These are phyloP conservation scores for Lachnellula cervina DNA, from an alignment of 2,329 filamentous ascomycete species.

Conservation along the genomic window DNA sequence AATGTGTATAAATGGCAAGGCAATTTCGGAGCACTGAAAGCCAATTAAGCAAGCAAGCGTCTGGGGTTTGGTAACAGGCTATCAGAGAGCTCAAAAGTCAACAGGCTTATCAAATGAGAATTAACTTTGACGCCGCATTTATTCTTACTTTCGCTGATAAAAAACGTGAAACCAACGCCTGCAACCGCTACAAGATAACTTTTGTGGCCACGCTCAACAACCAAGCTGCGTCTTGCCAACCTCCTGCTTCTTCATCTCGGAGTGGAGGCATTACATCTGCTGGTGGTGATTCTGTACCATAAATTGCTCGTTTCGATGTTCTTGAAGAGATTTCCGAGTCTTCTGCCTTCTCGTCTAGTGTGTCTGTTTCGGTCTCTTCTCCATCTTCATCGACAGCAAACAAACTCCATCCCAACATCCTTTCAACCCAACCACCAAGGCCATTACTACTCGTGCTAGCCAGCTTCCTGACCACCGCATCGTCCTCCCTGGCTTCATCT, in stretches of 20 bases:
- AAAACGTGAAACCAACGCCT: too few species aligned
- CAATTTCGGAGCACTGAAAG: too few species aligned
- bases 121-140: too few species aligned
- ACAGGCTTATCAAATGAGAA: too few species aligned
- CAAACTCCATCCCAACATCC: conserved; percentile 54
- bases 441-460: conserved; percentile 49
- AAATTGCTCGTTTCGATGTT: conserved; percentile 18
- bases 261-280: conserved; percentile 45
- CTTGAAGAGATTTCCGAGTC: conserved; percentile 24
- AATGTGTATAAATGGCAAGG: too few species aligned
- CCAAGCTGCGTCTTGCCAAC: conserved; percentile 66
- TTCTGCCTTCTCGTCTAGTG: conserved; percentile 35
- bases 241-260: conserved; percentile 49
- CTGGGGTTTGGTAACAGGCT: too few species aligned
- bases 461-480: conserved; percentile 53
- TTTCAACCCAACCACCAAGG: conserved; percentile 55
- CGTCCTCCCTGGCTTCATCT: conserved; percentile 50
- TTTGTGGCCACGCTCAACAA: conserved; percentile 54
- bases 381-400: conserved; percentile 60
- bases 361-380: conserved; percentile 43
- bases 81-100: too few species aligned
- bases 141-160: too few species aligned
- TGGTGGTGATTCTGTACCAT: conserved; percentile 30
- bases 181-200: conserved; percentile 8
- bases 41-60: too few species aligned